Evolutionary conservation across 140 eudicot genomes (phyloP).

Genomic region (Cichorium intybus): DNA sequence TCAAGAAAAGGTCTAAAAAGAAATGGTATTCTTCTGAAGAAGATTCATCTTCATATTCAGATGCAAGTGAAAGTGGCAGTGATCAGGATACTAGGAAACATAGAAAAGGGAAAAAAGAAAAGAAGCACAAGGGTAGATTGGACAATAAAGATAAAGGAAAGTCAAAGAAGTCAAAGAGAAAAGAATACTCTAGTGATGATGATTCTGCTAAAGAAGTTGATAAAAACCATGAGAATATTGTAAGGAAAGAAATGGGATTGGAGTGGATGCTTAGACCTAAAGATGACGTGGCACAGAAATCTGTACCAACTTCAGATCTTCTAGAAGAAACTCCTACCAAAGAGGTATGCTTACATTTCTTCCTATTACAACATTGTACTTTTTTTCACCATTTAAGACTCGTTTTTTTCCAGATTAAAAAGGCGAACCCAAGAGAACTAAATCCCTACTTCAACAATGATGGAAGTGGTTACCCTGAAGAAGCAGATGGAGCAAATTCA

Average conservation of each 20-base stretch:
- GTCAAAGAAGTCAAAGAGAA: constrained; percentile 49
- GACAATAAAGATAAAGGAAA: constrained; percentile 21
- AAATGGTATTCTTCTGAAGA: constrained; percentile 86
- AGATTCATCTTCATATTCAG: constrained; percentile 43
- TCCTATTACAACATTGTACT: too few species aligned
- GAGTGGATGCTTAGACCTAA: constrained; percentile 93
- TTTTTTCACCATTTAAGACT: too few species aligned
- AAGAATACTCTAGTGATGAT: constrained; percentile 42
- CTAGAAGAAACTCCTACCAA: constrained; percentile 48
- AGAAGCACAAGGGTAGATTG: constrained; percentile 21
- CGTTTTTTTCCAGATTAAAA: constrained; percentile 36
- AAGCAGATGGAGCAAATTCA: constrained; percentile 30
- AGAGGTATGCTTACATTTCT: constrained; percentile 56
- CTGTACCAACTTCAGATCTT: constrained; percentile 25
- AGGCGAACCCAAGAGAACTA: constrained; percentile 70
- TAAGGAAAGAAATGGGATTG: constrained; percentile 78
- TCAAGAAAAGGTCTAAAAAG: constrained; percentile 65
- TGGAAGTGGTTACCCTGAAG: constrained; percentile 86
- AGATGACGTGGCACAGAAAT: constrained; percentile 35
- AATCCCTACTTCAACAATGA: constrained; percentile 73
- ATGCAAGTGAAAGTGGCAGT: constrained; percentile 39
- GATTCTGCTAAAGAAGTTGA: constrained; percentile 21
- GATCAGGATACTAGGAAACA: constrained; percentile 28
- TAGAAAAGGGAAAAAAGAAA: constrained; percentile 30
- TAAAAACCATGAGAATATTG: constrained; percentile 28